Base-by-base conservation (phyloP, 768 basidiomycete genomes). In the Boletus reticuloceps region DNA sequence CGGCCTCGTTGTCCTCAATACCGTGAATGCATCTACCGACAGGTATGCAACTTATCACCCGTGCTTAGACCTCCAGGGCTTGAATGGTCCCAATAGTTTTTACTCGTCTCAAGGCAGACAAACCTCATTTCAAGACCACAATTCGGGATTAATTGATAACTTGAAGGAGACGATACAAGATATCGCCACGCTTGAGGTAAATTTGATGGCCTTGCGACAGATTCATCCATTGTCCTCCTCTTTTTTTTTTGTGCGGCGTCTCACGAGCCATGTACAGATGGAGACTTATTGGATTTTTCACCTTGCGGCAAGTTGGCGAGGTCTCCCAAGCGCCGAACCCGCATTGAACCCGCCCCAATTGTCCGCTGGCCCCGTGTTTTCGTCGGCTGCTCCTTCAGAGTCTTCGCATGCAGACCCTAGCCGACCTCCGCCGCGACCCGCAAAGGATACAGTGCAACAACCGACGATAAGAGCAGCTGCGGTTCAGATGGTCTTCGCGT, bases 91-190 rank as follows among this genome's bases (percentile, higher is more conserved):
- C 32, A 41, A 25, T 58, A 91, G 89, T 66, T 91, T 91, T 73
- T 92, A 92, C 74, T 90, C 89, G 47, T 91, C 89, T 13, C 91
- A 92, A 73, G 91, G 91, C 43, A 80, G 91, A 59, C 83, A 84
- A 62, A 91, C 89, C 4, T 87, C 88, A 6, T 92, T 92, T 65
- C 82, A 82, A 36, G 90, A 92, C 70, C 75, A 82, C 65, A 93
- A 92, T 67, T 74, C 75, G 32, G 71, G 76, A 62, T 78, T 92
- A 51, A 82, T 91, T 49, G 76, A 81, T 47, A 69, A 77, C 39
- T 69, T 92, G 43, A 75, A 79, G 62, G 64, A 69, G 31, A 69
- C 74, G n/a, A 74, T 82, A 42, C 69, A 73, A 42, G 80, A 83
- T 49, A 69, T 89, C 43, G 76, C 82, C 5, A 88, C 86, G 7